phyloP scores from a whole-genome alignment of 306 rosid species.

The Cajanus cajan region DNA sequence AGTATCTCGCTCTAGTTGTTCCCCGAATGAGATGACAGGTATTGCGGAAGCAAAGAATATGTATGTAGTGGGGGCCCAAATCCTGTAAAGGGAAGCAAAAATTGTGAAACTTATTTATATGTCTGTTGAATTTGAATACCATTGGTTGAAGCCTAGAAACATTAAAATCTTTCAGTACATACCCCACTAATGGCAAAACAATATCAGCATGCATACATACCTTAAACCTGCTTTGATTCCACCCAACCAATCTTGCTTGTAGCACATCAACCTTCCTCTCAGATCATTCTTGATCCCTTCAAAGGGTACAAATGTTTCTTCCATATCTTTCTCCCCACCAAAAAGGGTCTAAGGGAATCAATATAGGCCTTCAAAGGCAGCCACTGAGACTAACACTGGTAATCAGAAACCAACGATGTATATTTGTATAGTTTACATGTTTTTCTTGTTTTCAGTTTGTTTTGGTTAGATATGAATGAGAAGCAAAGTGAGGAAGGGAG shows the following conservation, averaged over 20 bases:
- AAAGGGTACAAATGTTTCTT: slow-evolving; percentile 81
- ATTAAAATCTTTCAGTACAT: background rate
- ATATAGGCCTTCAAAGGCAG: slow-evolving; percentile 4
- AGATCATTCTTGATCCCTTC: slow-evolving; percentile 89
- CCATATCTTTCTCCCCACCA: slow-evolving; percentile 40
- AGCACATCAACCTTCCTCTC: slow-evolving; percentile 77
- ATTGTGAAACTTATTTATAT: background rate
- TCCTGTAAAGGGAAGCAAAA: slow-evolving; percentile 47
- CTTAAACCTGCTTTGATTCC: slow-evolving; percentile 79
- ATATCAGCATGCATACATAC: slow-evolving; percentile 32
- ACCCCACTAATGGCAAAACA: background rate
- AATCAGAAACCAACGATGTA: background rate
- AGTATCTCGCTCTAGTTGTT: slow-evolving; percentile 68
- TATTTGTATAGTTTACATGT: slow-evolving; percentile 48
- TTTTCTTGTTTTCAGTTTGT: background rate
- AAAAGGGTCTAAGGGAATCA: slow-evolving; percentile 21
- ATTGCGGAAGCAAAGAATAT: slow-evolving; percentile 86
- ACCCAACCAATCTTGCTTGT: slow-evolving; percentile 85
- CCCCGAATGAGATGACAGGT: slow-evolving; percentile 85
- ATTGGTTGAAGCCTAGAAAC: slow-evolving; percentile 8
- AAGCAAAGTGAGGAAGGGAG: background rate
- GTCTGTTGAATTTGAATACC: background rate
- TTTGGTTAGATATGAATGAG: slow-evolving; percentile 3
- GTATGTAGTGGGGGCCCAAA: slow-evolving; percentile 90
- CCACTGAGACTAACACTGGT: slow-evolving; percentile 25